These are phyloP conservation scores for Colletotrichum liaoningense DNA, from an alignment of 2,329 filamentous ascomycete species.

Conservation along the genomic window DNA sequence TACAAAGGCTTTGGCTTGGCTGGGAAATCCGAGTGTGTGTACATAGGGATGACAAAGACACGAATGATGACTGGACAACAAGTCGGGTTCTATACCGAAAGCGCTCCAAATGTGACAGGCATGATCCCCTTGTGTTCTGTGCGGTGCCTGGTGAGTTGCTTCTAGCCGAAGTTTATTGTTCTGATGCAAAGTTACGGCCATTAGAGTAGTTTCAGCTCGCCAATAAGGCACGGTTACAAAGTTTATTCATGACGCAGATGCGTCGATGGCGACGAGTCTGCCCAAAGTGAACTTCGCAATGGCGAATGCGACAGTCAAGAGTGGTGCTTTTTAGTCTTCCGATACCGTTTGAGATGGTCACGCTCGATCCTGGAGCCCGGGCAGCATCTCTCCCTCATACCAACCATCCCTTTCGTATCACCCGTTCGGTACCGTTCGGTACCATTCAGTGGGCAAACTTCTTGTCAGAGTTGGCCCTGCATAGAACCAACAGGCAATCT, in stretches of 20 bases:
- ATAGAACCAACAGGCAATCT: not conserved
- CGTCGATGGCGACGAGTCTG: not conserved
- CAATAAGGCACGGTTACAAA: not conserved
- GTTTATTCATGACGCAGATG: not conserved
- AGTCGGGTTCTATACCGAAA: not conserved
- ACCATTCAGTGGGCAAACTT: too few relatives aligned
- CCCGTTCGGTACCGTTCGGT: too few relatives aligned
- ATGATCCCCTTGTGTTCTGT: not conserved
- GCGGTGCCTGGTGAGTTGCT: not conserved
- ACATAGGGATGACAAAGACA: conserved; percentile 16
- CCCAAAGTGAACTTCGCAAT: not conserved
- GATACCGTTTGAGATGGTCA: not conserved
- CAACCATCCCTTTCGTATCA: too few relatives aligned
- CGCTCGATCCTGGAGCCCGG: not conserved
- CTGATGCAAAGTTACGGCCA: not conserved
- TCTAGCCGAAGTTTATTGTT: not conserved
- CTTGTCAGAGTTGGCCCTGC: too few relatives aligned
- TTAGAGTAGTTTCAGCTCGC: not conserved
- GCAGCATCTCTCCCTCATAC: not conserved
- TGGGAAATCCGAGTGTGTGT: not conserved
- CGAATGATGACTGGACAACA: not conserved
- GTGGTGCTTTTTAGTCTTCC: not conserved
- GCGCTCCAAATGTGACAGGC: not conserved
- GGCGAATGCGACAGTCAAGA: not conserved
- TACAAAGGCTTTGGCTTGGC: conserved; percentile 1